Base-by-base conservation (phyloP, 2,329 filamentous ascomycete species). In the Colletotrichum lini region DNA sequence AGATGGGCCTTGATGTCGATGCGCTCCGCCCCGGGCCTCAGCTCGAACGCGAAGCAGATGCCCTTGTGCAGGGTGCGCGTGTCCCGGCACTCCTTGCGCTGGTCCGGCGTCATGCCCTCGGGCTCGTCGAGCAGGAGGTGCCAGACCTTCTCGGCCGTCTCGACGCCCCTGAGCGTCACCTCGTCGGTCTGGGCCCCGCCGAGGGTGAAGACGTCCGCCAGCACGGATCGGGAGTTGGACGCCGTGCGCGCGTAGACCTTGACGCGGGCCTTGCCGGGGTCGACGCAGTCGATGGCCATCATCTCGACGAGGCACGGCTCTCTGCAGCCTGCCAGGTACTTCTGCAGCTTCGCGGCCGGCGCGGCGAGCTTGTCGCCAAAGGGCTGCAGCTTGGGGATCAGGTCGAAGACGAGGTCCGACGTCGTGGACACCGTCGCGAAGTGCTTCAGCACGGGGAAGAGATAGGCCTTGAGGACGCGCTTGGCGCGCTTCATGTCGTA, bases 261-360 rank as follows among this genome's bases (percentile, higher is more conserved):
- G 35, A 77, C 70, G 50, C 76, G 64, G 10, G 76, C 76, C 13
- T 72, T 68, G 50, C 71, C 53, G 16, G 75, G 75, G n/a, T 65
- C 69, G 21, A 77, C 16, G 52, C 75, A 76, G 54, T 77, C 76
- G 21, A 77, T 75, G 4, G 74, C 75, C 13, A 77, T 75, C 23
- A 76, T 68, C 42, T 74, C 75, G 1, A 77, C 74, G 4, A 71
- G 64, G 1, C 73, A 72, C 2, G 72, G 75, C 2, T 71, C 60
- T 26, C 49, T 70, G 56, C 74, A 69, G 4, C 23, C 35, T 15
- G 56, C 52, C 30, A 75, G 60, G 15, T 75, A 76, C 3, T 23
- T 40, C 26, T 73, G 73, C n/a, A 77, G 69, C 47, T 72, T 72
- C 23, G 72, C 42, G 2, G 75, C 56, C 2, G 68, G 63, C 2